phyloP scores from a whole-genome alignment of 352 stramenopile genomes.

The Stramenopiles sp. region DNA sequence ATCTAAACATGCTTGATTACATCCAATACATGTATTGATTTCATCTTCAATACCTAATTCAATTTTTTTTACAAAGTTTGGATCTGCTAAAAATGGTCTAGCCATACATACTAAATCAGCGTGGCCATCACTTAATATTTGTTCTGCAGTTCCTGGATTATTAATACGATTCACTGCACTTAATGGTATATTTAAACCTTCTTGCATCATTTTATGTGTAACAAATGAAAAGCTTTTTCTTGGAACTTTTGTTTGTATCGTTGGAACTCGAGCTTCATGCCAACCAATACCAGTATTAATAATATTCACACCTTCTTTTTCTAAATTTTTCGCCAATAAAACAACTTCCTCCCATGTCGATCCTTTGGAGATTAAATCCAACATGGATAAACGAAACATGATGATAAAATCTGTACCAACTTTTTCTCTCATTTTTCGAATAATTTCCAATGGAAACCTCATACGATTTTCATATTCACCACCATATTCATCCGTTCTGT shows the following conservation, averaged over 20 bases:
- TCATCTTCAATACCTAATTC: conserved; percentile 56
- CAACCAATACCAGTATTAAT: conserved; percentile 96
- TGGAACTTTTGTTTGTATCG: conserved; percentile 84
- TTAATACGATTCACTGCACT: conserved; percentile 95
- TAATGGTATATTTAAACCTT: conserved; percentile 61
- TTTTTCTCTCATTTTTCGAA: conserved; percentile 59
- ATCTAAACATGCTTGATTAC: conserved; percentile 83
- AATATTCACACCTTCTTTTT: conserved; percentile 75
- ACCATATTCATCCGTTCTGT: conserved; percentile 76
- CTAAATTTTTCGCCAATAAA: conserved; percentile 60
- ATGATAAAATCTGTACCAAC: conserved; percentile 86
- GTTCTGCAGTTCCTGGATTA: conserved; percentile 62
- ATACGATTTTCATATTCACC: conserved; percentile 77
- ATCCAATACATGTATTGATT: conserved; percentile 96
- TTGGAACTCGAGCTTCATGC: conserved; percentile 89
- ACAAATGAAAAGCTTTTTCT: conserved; percentile 77
- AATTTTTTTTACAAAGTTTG: conserved; percentile 75
- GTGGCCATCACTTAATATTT: conserved; percentile 53
- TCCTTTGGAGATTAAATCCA: conserved; percentile 13
- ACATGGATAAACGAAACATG: conserved; percentile 73
- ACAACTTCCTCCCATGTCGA: conserved; percentile 62
- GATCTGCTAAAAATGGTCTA: conserved; percentile 79
- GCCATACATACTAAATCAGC: conserved; percentile 55
- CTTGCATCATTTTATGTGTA: conserved; percentile 61
- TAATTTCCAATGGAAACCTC: conserved; percentile 74